These are phyloP conservation scores for Cryptococcus sp. DNA, from an alignment of 1,284 basidiomycete species.

Conservation along the genomic window DNA sequence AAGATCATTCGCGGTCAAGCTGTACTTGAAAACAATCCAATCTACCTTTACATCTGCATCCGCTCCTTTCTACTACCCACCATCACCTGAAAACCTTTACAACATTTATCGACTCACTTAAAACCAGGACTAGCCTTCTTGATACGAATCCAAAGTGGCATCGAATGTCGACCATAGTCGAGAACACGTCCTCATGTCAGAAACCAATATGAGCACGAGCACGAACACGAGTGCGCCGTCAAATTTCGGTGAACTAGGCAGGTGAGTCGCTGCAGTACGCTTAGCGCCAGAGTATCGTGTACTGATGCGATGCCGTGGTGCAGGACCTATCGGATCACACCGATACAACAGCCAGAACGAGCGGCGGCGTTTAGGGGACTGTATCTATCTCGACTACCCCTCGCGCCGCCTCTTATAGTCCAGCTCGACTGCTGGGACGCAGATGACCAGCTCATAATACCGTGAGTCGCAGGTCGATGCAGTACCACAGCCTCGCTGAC, in stretches of 20 bases:
- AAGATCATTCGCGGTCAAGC: too few relatives aligned
- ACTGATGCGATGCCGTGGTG: background rate
- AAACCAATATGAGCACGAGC: too few relatives aligned
- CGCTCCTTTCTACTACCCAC: too few relatives aligned
- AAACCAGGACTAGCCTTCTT: too few relatives aligned
- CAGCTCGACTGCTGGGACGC: slow-evolving; percentile 70
- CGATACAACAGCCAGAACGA: slow-evolving; percentile 73
- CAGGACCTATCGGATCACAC: slow-evolving; percentile 50
- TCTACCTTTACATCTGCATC: too few relatives aligned
- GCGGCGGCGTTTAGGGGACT: slow-evolving; percentile 76
- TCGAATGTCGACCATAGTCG: slow-evolving; percentile 4
- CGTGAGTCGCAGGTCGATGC: slow-evolving; percentile 29
- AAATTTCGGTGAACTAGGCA: slow-evolving; percentile 28
- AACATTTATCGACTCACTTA: too few relatives aligned
- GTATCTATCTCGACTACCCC: slow-evolving; percentile 73
- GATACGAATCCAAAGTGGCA: background rate
- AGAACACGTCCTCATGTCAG: slow-evolving; percentile 20
- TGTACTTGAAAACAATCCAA: too few relatives aligned
- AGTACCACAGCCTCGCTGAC: background rate
- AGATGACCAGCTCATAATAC: slow-evolving; percentile 53
- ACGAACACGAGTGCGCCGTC: slow-evolving; percentile 3
- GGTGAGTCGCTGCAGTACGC: slow-evolving; percentile 22
- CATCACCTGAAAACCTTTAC: too few relatives aligned
- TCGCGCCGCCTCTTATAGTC: slow-evolving; percentile 76
- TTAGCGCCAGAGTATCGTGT: background rate